phyloP scores from a whole-genome alignment of 371 early-diverging fungal species.

The Mortierella sp. region DNA sequence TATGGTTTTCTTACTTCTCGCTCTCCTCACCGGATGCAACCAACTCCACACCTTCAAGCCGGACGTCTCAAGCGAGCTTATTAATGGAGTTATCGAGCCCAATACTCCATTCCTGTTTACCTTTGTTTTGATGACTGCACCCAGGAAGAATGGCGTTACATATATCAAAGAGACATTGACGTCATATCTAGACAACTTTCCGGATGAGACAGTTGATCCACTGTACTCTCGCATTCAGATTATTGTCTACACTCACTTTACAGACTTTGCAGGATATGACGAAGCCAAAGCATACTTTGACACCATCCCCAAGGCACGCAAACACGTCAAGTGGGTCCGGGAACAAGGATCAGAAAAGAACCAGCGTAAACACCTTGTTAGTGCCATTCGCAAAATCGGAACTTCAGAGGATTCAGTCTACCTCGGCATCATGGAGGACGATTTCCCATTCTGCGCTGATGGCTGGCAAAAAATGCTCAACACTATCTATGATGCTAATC shows the following conservation, averaged over 20 bases:
- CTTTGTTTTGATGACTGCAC: slow-evolving; percentile 73
- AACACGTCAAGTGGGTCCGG: slow-evolving; percentile 67
- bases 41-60: slow-evolving; percentile 57
- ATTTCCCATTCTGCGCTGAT: slow-evolving; percentile 69
- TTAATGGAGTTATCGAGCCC: slow-evolving; percentile 57
- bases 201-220: slow-evolving; percentile 59
- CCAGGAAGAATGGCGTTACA: slow-evolving; percentile 67
- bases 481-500: slow-evolving; percentile 64
- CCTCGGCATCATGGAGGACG: slow-evolving; percentile 71
- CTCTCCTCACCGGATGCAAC: slow-evolving; percentile 20
- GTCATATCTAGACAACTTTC: slow-evolving; percentile 68
- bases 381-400: slow-evolving; percentile 61
- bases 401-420: slow-evolving; percentile 60
- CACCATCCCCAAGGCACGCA: slow-evolving; percentile 62
- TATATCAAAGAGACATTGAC: slow-evolving; percentile 66
- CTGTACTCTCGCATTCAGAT: slow-evolving; percentile 67
- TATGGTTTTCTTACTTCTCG: slow-evolving; percentile 10
- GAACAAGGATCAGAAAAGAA: slow-evolving; percentile 64
- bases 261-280: slow-evolving; percentile 67
- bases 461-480: slow-evolving; percentile 69
- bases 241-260: slow-evolving; percentile 72
- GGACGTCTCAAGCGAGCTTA: slow-evolving; percentile 58
- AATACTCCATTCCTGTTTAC: slow-evolving; percentile 62
- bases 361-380: slow-evolving; percentile 70
- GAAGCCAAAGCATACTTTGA: slow-evolving; percentile 58